Evolutionary conservation across 1,284 basidiomycete genomes (phyloP).

Genomic region (Entoloma clypeatum): DNA sequence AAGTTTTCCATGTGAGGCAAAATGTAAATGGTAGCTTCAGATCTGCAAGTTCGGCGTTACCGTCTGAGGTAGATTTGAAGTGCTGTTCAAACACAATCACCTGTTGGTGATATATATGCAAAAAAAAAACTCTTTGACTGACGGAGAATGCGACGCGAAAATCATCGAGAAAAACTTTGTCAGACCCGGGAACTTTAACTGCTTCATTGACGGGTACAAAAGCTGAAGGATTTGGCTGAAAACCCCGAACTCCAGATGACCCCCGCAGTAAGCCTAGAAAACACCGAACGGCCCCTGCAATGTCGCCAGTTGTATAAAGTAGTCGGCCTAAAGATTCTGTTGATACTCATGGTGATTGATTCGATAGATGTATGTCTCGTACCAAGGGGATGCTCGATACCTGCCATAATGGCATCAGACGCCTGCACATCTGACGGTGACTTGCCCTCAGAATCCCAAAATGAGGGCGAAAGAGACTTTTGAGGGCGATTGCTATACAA

Average conservation of each 20-base stretch:
- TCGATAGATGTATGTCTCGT: constrained; percentile 17
- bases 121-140: constrained; percentile 17
- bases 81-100: constrained; percentile 46
- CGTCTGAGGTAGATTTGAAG: constrained; percentile 50
- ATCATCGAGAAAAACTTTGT: constrained; percentile 71
- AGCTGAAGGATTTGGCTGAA: constrained; percentile 17
- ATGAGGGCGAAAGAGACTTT: constrained; percentile 68
- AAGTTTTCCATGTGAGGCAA: constrained; percentile 49
- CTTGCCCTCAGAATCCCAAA: constrained; percentile 67
- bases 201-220: constrained; percentile 20
- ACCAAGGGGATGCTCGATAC: constrained; percentile 78
- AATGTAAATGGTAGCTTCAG: constrained; percentile 59
- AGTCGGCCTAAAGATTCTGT: constrained; percentile 50
- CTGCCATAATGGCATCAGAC: constrained; percentile 61
- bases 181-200: constrained; percentile 33
- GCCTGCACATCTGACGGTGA: constrained; percentile 36
- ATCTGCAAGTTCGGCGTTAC: constrained; percentile 35
- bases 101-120: constrained; percentile 11
- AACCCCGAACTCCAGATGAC: constrained; percentile 24
- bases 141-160: constrained; percentile 76
- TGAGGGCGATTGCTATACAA: constrained; percentile 47
- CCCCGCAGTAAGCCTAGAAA: constrained; percentile 62
- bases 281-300: constrained; percentile 59
- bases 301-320: constrained; percentile 74
- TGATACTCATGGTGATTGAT: constrained; percentile 6